Percentiles rank a stretch among this genome's conserved stretches.
Conservation (phyloP, 495 filamentous ascomycete genomes). For the Xylaria venustula region DNA sequence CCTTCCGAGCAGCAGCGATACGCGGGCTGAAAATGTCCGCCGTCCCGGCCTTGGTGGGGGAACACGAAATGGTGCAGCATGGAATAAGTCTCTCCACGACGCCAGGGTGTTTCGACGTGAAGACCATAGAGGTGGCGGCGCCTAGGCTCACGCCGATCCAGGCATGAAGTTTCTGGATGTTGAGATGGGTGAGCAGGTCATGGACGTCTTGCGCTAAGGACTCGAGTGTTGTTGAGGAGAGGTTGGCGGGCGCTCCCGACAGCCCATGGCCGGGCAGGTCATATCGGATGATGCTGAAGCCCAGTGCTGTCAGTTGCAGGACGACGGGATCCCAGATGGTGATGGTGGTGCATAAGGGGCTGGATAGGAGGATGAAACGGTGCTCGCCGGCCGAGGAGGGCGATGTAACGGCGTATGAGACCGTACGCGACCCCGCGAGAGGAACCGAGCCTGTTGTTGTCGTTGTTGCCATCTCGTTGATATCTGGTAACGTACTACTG, state of each 20-base stretch:
- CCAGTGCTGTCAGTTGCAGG: constrained; percentile 18
- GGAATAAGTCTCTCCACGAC: constrained; percentile 24
- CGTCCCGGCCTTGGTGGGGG: constrained; percentile 21
- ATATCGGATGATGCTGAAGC: constrained; percentile 31
- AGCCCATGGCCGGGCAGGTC: constrained; percentile 35
- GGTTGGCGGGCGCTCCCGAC: constrained; percentile 19
- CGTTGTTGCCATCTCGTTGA: too few relatives aligned
- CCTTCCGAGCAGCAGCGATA: constrained; percentile 21
- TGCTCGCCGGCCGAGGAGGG: too few relatives aligned
- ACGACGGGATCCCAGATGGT: constrained; percentile 30
- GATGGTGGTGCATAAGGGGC: constrained; percentile 23
- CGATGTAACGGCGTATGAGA: too few relatives aligned
- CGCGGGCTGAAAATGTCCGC: constrained; percentile 25
- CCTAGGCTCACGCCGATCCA: constrained; percentile 39
- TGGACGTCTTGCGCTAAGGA: constrained; percentile 31
- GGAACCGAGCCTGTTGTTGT: neutral
- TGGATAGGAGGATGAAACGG: constrained; percentile 24
- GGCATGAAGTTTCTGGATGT: constrained; percentile 22
- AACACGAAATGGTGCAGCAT: constrained; percentile 28
- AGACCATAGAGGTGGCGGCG: constrained; percentile 29
- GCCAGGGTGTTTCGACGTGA: constrained; percentile 25
- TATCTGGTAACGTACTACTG: too few relatives aligned
- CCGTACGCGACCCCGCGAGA: too few relatives aligned
- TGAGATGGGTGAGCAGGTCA: constrained; percentile 21
- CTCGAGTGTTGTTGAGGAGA: constrained; percentile 28